These are phyloP conservation scores for Rutstroemia sp. DNA, from an alignment of 2,329 filamentous ascomycete species.

Conservation along the genomic window DNA sequence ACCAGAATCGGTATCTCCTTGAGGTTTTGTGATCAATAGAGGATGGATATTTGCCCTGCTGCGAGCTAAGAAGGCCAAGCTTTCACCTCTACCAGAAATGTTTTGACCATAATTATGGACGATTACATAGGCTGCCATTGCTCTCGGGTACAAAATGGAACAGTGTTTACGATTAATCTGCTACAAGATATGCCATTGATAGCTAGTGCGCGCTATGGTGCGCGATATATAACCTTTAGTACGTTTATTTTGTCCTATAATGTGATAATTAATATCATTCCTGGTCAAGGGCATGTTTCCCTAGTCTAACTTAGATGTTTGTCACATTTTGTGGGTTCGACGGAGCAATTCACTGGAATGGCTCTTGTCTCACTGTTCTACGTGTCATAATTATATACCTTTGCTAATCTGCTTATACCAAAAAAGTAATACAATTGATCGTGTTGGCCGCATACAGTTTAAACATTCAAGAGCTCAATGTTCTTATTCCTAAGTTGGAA, in stretches of 20 bases:
- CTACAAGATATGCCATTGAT: neutral
- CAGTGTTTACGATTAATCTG: neutral
- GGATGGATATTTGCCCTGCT: neutral
- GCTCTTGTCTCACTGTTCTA: neutral
- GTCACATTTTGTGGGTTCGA: neutral
- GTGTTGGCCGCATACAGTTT: too few relatives aligned
- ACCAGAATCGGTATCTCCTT: neutral
- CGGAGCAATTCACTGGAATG: neutral
- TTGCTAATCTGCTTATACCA: too few relatives aligned
- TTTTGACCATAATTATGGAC: neutral
- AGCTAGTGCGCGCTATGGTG: too few relatives aligned
- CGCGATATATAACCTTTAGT: too few relatives aligned
- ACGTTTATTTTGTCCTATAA: too few relatives aligned
- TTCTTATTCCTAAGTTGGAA: too few relatives aligned
- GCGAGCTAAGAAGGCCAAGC: neutral
- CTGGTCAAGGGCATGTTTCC: neutral
- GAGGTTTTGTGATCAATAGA: neutral
- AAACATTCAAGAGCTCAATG: too few relatives aligned
- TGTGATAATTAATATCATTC: too few relatives aligned
- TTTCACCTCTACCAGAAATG: too few relatives aligned
- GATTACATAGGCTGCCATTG: neutral
- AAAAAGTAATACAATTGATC: too few relatives aligned
- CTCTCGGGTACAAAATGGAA: neutral
- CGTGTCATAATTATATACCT: neutral
- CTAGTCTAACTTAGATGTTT: neutral